These are phyloP conservation scores for Jimgerdemannia flammicorona DNA, from an alignment of 192 early-diverging fungal species.

Conservation along the genomic window DNA sequence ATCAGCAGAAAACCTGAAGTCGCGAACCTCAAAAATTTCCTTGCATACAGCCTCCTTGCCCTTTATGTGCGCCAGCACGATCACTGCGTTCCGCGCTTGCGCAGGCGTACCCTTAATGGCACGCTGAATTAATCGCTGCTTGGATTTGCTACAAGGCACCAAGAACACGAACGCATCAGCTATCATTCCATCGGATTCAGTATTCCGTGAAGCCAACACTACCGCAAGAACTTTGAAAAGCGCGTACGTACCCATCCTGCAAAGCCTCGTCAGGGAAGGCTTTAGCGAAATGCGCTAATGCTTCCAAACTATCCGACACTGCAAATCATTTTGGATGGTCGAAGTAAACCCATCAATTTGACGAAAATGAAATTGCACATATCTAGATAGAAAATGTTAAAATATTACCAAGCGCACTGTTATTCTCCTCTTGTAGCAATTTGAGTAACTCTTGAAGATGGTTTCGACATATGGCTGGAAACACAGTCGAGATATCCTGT, in stretches of 20 bases:
- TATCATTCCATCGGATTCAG: slow-evolving; percentile 5
- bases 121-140: slow-evolving; percentile 38
- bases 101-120: slow-evolving; percentile 49
- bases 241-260: slow-evolving; percentile 20
- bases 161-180: slow-evolving; percentile 14
- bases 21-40: slow-evolving; percentile 44
- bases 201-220: not conserved
- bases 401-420: slow-evolving; percentile 36
- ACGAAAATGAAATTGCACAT: not conserved
- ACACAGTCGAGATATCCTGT: slow-evolving; percentile 43
- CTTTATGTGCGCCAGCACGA: slow-evolving; percentile 60
- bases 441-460: slow-evolving; percentile 45
- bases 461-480: slow-evolving; percentile 57
- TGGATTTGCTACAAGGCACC: slow-evolving; percentile 20
- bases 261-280: slow-evolving; percentile 46
- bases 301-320: slow-evolving; percentile 53
- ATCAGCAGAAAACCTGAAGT: not conserved
- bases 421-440: slow-evolving; percentile 35
- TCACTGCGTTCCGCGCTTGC: slow-evolving; percentile 72
- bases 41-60: slow-evolving; percentile 41
- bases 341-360: not conserved
- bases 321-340: not conserved
- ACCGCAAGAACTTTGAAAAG: no score
- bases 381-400: not conserved
- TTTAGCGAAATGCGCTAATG: slow-evolving; percentile 73